Base-by-base conservation (phyloP, 179 eudicot genomes). In the Pouteria campechiana region DNA sequence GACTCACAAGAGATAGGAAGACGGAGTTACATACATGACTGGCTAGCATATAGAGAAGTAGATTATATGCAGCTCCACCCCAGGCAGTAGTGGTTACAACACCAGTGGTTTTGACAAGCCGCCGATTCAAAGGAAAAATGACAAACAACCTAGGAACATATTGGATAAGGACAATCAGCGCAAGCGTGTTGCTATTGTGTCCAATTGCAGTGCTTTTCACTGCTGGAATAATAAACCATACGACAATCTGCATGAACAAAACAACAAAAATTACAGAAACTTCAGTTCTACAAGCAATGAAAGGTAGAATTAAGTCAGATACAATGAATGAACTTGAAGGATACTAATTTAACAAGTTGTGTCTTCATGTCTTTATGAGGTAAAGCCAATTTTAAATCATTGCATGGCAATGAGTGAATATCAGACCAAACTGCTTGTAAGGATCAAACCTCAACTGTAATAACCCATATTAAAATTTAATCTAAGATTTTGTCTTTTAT, bases 21-120 rank as follows among this genome's bases (percentile, higher is more conserved):
- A 0, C 6, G 15, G 21, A 9, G 11, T 16, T 37, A 34, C 85
- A 68, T 66, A 86, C 96, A 72, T 87, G 96, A 39, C 83, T 71
- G 18, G 89, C 93, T 15, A 86, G 68, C 54, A 86, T 63, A 55
- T 58, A 82, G 9, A 86, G 78, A 46, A 86, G 74, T 37, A 86
- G 64, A 53, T 86, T 86, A 46, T 82, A 86, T 15, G 76, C 86
- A 8, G 93, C 89, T 44, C 96, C 96, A 17, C 89, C 75, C 93
- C 85, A 79, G 16, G 89, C 86, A 44, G 81, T 86, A 40, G 69
- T 79, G 18, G 96, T 80, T 2, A 78, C 73, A 17, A 83, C 79
- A 17, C 96, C 96, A 0, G 93, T 83, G 1, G 85, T 69, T 44
- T 87, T 87, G 14, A 76, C 46, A 15, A 87, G 82, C 63, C 70